phyloP scores from a whole-genome alignment of 352 stramenopile species.

The Thalassiosira allenii region DNA sequence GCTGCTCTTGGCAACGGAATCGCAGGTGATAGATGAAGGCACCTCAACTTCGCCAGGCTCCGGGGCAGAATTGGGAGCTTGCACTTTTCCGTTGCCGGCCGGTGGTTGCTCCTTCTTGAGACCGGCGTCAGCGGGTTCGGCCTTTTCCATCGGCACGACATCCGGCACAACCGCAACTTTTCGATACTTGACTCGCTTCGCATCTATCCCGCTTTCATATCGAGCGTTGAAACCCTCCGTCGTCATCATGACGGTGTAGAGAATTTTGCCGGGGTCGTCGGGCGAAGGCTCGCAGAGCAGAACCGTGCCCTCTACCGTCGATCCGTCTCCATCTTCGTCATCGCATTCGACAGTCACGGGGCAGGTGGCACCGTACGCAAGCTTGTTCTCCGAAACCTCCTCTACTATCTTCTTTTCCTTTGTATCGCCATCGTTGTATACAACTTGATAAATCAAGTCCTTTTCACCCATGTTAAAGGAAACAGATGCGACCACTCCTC shows the following conservation, averaged over 20 bases:
- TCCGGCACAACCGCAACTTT: background rate
- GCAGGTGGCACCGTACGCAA: conserved; percentile 33
- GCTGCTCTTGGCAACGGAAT: conserved; percentile 16
- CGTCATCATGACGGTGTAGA: conserved; percentile 43
- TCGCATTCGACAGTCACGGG: conserved; percentile 21
- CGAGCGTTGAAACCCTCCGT: conserved; percentile 8
- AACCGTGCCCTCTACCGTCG: conserved; percentile 7
- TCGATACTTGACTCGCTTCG: conserved; percentile 33
- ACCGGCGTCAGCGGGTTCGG: background rate
- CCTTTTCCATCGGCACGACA: too few species aligned
- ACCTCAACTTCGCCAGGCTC: background rate
- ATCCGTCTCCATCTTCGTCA: background rate
- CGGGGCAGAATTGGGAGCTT: background rate
- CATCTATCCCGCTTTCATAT: conserved; percentile 34
- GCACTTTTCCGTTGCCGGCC: background rate
- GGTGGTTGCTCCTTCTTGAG: background rate
- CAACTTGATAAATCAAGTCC: background rate
- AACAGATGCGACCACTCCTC: conserved; percentile 11
- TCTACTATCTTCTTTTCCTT: conserved; percentile 4
- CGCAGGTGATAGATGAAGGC: conserved; percentile 32
- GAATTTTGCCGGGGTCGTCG: conserved; percentile 14
- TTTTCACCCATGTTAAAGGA: background rate
- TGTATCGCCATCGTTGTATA: background rate
- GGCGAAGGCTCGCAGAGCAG: conserved; percentile 20
- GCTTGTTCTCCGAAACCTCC: conserved; percentile 22